Evolutionary conservation across 495 filamentous ascomycete genomes (phyloP).

Genomic region (Penicilliopsis zonata): DNA sequence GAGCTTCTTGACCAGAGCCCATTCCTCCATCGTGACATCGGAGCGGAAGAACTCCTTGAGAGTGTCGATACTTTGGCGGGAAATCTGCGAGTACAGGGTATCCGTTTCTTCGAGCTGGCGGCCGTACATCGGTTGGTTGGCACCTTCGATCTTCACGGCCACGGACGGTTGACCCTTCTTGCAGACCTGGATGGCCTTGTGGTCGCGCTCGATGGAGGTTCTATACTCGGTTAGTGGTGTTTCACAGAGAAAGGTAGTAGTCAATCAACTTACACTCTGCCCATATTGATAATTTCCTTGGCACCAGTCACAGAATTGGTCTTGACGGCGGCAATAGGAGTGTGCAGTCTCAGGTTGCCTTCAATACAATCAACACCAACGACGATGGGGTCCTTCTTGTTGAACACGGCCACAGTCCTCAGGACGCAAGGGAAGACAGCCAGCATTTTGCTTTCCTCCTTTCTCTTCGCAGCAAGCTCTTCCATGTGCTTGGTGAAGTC

Average conservation of each 20-base stretch:
- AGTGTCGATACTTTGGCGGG: conserved; percentile 77
- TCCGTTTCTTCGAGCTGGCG: conserved; percentile 94
- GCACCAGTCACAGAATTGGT: conserved; percentile 62
- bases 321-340: conserved; percentile 78
- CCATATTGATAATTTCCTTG: conserved; percentile 73
- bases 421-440: conserved; percentile 97
- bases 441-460: conserved; percentile 88
- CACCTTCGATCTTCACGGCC: conserved; percentile 92
- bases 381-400: conserved; percentile 94
- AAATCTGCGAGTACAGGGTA: conserved; percentile 75
- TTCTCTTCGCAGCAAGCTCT: conserved; percentile 71
- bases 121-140: conserved; percentile 90
- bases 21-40: conserved; percentile 90
- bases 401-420: conserved; percentile 84
- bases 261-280: conserved; percentile 75
- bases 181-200: conserved; percentile 82
- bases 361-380: conserved; percentile 92
- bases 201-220: conserved; percentile 89
- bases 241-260: background rate
- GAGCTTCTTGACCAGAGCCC: conserved; percentile 81
- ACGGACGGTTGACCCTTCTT: conserved; percentile 96
- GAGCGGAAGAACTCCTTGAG: conserved; percentile 91
- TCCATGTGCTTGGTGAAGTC: conserved; percentile 91
- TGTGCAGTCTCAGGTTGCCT: conserved; percentile 71
- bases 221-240: conserved; percentile 26